Percentiles rank a stretch among this genome's conserved stretches.
phyloP scores from a whole-genome alignment of 2,329 filamentous ascomycete genomes.

The Ampelomyces quisqualis region DNA sequence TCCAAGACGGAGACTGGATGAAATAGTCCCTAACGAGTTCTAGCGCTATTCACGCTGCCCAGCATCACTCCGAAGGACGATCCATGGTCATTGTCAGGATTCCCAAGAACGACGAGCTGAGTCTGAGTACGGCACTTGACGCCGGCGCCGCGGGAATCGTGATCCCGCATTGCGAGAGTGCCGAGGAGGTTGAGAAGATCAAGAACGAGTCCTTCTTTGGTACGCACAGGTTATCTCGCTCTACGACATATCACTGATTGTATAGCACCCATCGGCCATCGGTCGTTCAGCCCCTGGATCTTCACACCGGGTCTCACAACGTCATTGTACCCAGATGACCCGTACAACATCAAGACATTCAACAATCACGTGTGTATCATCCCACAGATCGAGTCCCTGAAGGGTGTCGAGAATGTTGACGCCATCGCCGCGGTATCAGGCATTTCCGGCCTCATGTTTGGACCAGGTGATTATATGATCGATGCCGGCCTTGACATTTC shows the following conservation, averaged over 20 bases:
- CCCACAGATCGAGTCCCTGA: slow-evolving; percentile 29
- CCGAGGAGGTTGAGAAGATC: slow-evolving; percentile 27
- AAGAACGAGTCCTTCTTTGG: slow-evolving; percentile 28
- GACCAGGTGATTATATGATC: slow-evolving; percentile 28
- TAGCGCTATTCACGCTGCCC: slow-evolving; percentile 29
- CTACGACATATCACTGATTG: background rate
- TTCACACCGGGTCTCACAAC: slow-evolving; percentile 23
- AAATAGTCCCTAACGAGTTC: background rate
- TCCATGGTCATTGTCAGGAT: slow-evolving; percentile 26
- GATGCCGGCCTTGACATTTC: slow-evolving; percentile 24
- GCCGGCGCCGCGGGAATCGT: slow-evolving; percentile 28
- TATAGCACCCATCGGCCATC: slow-evolving; percentile 21
- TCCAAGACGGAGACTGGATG: too few species aligned
- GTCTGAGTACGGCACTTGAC: slow-evolving; percentile 26
- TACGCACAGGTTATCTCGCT: background rate
- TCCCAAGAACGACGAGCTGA: slow-evolving; percentile 27
- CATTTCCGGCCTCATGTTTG: slow-evolving; percentile 30
- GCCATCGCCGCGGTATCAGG: slow-evolving; percentile 31
- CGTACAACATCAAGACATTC: slow-evolving; percentile 24
- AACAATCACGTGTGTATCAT: slow-evolving; percentile 33
- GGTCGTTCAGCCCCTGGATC: slow-evolving; percentile 30
- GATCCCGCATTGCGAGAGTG: slow-evolving; percentile 26
- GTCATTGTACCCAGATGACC: slow-evolving; percentile 18
- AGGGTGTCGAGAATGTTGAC: slow-evolving; percentile 28
- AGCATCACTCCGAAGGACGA: slow-evolving; percentile 29